Conservation (phyloP, 192 early-diverging fungal species). For the Coemansia asiatica region DNA sequence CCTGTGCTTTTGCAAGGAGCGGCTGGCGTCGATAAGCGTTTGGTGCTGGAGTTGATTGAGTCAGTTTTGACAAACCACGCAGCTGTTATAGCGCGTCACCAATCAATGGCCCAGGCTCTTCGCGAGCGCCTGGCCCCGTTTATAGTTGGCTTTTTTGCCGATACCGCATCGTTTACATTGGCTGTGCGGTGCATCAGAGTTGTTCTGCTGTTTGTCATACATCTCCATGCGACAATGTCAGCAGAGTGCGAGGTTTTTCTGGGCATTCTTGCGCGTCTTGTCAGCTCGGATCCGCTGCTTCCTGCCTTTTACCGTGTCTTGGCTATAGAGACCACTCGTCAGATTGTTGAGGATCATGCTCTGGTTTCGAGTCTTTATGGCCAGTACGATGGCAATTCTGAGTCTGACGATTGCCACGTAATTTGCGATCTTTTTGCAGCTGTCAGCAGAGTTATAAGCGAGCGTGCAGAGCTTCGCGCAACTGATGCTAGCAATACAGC, state of each 20-base stretch:
- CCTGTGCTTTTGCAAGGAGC: slow-evolving; percentile 61
- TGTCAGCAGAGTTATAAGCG: slow-evolving; percentile 71
- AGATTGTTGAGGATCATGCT: slow-evolving; percentile 60
- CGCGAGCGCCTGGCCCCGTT: slow-evolving; percentile 85
- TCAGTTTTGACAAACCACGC: slow-evolving; percentile 80
- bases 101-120: slow-evolving; percentile 68
- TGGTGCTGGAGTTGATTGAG: slow-evolving; percentile 93
- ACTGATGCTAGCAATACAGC: slow-evolving; percentile 2
- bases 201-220: slow-evolving; percentile 75
- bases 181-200: slow-evolving; percentile 82
- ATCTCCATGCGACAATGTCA: slow-evolving; percentile 31
- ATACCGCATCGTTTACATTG: slow-evolving; percentile 72
- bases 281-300: slow-evolving; percentile 15
- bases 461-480: slow-evolving; percentile 60
- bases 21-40: slow-evolving; percentile 58
- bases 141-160: slow-evolving; percentile 93
- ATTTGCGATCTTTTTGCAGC: slow-evolving; percentile 80
- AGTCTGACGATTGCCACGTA: slow-evolving; percentile 65
- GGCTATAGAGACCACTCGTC: slow-evolving; percentile 50
- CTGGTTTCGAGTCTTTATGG: slow-evolving; percentile 69
- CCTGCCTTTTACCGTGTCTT: slow-evolving; percentile 44
- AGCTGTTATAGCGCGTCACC: slow-evolving; percentile 75
- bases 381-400: slow-evolving; percentile 59
- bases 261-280: slow-evolving; percentile 78
- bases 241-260: slow-evolving; percentile 96